Evolutionary conservation across 805 yeast genomes (phyloP), one percentile per base, ranked within the genome.

Genomic region (Jamesozyma spencerorum): DNA sequence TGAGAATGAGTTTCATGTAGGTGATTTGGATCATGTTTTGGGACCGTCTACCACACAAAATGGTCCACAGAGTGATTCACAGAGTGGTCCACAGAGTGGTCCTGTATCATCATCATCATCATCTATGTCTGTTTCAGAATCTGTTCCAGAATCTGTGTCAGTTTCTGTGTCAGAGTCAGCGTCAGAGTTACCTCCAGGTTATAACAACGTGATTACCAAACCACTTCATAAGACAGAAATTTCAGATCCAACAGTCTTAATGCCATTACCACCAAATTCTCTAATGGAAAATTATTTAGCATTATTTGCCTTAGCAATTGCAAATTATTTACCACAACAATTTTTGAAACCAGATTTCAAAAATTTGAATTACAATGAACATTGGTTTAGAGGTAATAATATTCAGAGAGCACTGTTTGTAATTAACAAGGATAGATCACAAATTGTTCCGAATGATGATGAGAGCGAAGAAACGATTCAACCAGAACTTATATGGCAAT

Each of bases 231-330:
- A 47, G 31, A n/a, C 30, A 4, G 38, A 40, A 3, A 34, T 46
- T 2, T 34, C 36, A 13, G 59, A 53, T 31, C 58, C 60, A 2
- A 48, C 57, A 1, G 49, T 56, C 3, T 36, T 60, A 2, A 39
- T 51, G 14, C 62, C 63, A 11, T 40, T 47, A 15, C 50, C 55
- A 13, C 45, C 48, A 11, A 53, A 54, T 36, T 47, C 56, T 2
- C 11, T 55, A 4, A 43, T 57, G 17, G 60, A 58, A 36, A 53
- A 52, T 37, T 60, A 60, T 45, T 48, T 58, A 28, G 55, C 58
- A 1, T 43, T 60, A 19, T 55, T 50, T 36, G 49, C 57, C 3
- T 47, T 52, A 24, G 51, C 47, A 24, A 43, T 55, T 29, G 50
- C 54, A 2, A 45, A 40, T 13, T 53, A 49, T 36, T 34, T 53